phyloP scores from a whole-genome alignment of 768 basidiomycete species.

The Leccinum rimulosum region DNA sequence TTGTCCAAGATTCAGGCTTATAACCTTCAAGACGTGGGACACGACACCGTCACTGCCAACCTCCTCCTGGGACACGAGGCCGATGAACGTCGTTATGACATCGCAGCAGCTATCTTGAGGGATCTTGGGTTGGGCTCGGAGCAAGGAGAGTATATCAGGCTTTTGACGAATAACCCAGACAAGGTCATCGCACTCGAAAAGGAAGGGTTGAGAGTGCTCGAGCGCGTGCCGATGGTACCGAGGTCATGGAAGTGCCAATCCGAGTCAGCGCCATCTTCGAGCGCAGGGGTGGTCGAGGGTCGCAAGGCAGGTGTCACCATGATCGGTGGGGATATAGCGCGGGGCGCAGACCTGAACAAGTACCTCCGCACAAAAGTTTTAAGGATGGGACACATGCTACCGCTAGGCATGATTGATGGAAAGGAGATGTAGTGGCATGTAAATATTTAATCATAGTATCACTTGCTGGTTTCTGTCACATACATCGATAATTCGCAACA shows the following conservation, averaged over 20 bases:
- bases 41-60: constrained; percentile 99
- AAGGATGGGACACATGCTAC: constrained; percentile 94
- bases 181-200: constrained; percentile 85
- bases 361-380: constrained; percentile 96
- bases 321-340: constrained; percentile 73
- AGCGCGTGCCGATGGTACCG: constrained; percentile 94
- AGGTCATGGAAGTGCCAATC: constrained; percentile 63
- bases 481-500: too few relatives aligned
- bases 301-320: constrained; percentile 66
- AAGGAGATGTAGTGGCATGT: neutral
- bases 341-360: constrained; percentile 87
- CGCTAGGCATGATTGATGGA: constrained; percentile 35
- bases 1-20: constrained; percentile 96
- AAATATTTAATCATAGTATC: too few relatives aligned
- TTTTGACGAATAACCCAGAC: constrained; percentile 98
- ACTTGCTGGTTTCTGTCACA: too few relatives aligned
- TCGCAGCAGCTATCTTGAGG: constrained; percentile 85
- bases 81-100: constrained; percentile 89
- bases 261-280: constrained; percentile 5
- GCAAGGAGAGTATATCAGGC: constrained; percentile 56
- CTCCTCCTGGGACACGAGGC: constrained; percentile 92
- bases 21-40: constrained; percentile 97
- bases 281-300: constrained; percentile 15
- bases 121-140: constrained; percentile 77
- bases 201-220: constrained; percentile 76